phyloP scores from a whole-genome alignment of 1,284 basidiomycete genomes.

The Ceratobasidium sp. region DNA sequence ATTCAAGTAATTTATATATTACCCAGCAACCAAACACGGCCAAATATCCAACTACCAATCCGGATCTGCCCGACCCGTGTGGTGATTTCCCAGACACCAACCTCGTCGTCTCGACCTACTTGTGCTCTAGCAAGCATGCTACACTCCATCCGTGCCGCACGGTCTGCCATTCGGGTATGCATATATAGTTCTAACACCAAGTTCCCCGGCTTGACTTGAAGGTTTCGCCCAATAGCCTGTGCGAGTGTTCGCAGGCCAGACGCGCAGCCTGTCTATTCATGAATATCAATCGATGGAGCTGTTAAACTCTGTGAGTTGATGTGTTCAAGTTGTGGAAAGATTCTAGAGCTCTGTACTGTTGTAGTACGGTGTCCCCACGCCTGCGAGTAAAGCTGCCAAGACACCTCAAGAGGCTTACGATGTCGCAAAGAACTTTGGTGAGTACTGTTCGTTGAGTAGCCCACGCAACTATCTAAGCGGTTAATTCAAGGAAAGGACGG shows the following conservation, averaged over 20 bases:
- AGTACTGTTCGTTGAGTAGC: slow-evolving; percentile 49
- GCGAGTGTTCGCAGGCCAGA: slow-evolving; percentile 77
- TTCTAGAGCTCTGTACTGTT: neutral
- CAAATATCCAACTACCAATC: slow-evolving; percentile 19
- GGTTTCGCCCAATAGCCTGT: slow-evolving; percentile 24
- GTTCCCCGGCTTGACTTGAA: neutral
- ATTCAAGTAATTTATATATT: slow-evolving; percentile 12
- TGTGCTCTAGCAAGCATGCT: slow-evolving; percentile 28
- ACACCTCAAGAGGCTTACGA: slow-evolving; percentile 90
- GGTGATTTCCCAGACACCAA: slow-evolving; percentile 37
- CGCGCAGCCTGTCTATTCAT: slow-evolving; percentile 96
- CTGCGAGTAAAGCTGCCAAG: slow-evolving; percentile 90
- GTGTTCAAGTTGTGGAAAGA: slow-evolving; percentile 6
- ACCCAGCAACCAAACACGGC: neutral
- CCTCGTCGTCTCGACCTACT: neutral
- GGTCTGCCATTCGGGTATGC: slow-evolving; percentile 39
- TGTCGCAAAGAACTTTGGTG: slow-evolving; percentile 90
- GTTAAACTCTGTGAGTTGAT: slow-evolving; percentile 83
- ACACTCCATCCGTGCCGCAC: slow-evolving; percentile 31
- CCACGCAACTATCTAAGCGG: slow-evolving; percentile 53
- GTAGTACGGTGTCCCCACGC: slow-evolving; percentile 97
- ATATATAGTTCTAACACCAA: slow-evolving; percentile 2
- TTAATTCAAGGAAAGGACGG: slow-evolving; percentile 67
- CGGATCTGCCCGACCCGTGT: slow-evolving; percentile 40
- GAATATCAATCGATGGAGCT: slow-evolving; percentile 98